Conservation (phyloP, 2,329 filamentous ascomycete species). For the Aspergillus ibericus region DNA sequence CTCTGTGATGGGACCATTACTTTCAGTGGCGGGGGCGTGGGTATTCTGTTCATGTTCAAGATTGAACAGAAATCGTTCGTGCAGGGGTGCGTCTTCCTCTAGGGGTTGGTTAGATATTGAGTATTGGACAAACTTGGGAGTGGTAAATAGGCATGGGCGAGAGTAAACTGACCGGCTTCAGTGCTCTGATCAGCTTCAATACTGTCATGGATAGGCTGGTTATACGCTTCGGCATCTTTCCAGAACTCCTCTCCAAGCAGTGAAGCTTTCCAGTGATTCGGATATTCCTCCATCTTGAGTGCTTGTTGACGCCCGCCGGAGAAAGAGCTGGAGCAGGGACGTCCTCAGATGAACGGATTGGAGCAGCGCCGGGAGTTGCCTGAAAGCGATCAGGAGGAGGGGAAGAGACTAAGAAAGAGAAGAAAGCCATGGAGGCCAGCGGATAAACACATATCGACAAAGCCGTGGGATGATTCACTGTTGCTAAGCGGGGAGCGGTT, state of each 20-base stretch:
- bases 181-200: constrained; percentile 19
- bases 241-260: constrained; percentile 32
- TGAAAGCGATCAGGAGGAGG: background rate
- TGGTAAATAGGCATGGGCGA: too few species aligned
- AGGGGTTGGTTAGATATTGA: background rate
- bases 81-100: constrained; percentile 18
- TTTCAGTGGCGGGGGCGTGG: background rate
- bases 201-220: constrained; percentile 15
- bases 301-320: background rate
- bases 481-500: background rate
- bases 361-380: background rate
- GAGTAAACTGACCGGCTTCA: background rate
- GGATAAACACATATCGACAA: background rate
- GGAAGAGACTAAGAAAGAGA: background rate
- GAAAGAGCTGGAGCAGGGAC: background rate
- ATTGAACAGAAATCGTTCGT: constrained; percentile 28
- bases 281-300: constrained; percentile 21
- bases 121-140: background rate
- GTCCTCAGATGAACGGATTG: background rate
- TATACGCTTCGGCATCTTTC: constrained; percentile 26
- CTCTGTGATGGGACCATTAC: background rate
- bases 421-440: background rate
- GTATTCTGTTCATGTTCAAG: constrained; percentile 13
- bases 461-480: background rate
- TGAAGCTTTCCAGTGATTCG: constrained; percentile 26